Evolutionary conservation across 2,329 filamentous ascomycete genomes (phyloP), one percentile per base, ranked within the genome.

Genomic region (Tothia fuscella): DNA sequence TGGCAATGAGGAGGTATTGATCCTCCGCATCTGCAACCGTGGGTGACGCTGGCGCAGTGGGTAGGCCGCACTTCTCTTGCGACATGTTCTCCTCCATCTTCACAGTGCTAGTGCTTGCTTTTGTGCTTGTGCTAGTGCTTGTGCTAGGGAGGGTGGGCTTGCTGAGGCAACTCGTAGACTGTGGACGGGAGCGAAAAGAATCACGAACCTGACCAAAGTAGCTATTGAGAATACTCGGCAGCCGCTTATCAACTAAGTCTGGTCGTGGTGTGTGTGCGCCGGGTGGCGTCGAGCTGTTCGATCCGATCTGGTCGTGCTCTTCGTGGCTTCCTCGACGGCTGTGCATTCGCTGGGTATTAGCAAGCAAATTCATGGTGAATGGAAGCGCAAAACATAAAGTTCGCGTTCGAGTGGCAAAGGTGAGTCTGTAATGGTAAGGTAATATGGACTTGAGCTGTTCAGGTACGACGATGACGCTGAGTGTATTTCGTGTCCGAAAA

Each of bases 141-240:
- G 47, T 48, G 43, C 36, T 30, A 22, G 28, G 20, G 44, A 36
- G 35, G 39, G 36, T 39, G 50, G 38, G 38, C 48, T 46, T 46
- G 53, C 48, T 51, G 51, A 48, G 46, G 56, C 53, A 52, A 52
- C 54, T 56, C 51, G 53, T 49, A 51, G 57, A 60, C 53, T 59
- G 61, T 53, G 57, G 56, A 49, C 56, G 54, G 49, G 56, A 54
- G 51, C 61, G 70, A 75, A 77, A 72, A 55, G 59, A 61, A 50
- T 76, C 75, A 95, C 91, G 80, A 93, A 98, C 91, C 89, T 98
- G 91, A 70, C 82, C 82, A 75, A 96, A 94, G 73, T 91, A 95
- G 72, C 82, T 93, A 63, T 79, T 76, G 74, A 91, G 82, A 69
- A 96, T 93, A 61, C 87, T 85, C 52, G 91, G 91, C 59, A 93